phyloP scores from a whole-genome alignment of 495 filamentous ascomycete genomes.

The Sordaria brevicollis region DNA sequence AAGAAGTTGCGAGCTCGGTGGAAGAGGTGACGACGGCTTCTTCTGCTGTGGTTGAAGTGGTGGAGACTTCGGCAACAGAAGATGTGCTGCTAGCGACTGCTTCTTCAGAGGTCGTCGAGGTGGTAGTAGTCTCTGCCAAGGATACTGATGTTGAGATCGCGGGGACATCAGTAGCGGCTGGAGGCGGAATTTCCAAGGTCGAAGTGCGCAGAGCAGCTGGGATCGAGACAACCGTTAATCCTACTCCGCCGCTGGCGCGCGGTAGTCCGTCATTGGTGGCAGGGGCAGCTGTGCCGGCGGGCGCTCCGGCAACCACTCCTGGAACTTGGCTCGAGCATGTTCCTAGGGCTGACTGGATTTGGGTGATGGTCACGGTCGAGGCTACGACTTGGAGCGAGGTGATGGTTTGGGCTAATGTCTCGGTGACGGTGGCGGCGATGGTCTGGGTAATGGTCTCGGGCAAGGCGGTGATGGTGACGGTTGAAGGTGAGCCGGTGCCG shows the following conservation, averaged over 20 bases:
- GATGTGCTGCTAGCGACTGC: neutral
- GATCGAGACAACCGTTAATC: slow-evolving; percentile 17
- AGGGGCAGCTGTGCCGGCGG: slow-evolving; percentile 1
- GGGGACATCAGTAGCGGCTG: slow-evolving; percentile 2
- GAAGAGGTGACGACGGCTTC: neutral
- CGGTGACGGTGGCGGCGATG: slow-evolving; percentile 7
- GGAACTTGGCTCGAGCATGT: neutral
- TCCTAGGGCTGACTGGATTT: neutral
- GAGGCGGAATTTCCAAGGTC: slow-evolving; percentile 7
- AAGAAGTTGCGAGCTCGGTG: slow-evolving; percentile 1
- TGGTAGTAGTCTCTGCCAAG: neutral
- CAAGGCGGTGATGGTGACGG: slow-evolving; percentile 32
- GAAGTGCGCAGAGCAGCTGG: slow-evolving; percentile 10
- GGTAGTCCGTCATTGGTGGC: neutral
- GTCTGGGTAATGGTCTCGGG: slow-evolving; percentile 30
- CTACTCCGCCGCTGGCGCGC: slow-evolving; percentile 16
- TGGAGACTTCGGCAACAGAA: neutral
- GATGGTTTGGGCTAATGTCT: neutral
- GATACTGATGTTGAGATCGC: neutral
- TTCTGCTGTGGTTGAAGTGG: too few species aligned
- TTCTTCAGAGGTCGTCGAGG: neutral
- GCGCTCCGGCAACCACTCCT: neutral
- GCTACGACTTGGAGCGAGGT: neutral
- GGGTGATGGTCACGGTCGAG: neutral
- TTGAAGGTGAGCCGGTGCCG: slow-evolving; percentile 20